Evolutionary conservation across 2,329 filamentous ascomycete genomes (phyloP), one percentile per base, ranked within the genome.

Genomic region (Talaromyces sp.): DNA sequence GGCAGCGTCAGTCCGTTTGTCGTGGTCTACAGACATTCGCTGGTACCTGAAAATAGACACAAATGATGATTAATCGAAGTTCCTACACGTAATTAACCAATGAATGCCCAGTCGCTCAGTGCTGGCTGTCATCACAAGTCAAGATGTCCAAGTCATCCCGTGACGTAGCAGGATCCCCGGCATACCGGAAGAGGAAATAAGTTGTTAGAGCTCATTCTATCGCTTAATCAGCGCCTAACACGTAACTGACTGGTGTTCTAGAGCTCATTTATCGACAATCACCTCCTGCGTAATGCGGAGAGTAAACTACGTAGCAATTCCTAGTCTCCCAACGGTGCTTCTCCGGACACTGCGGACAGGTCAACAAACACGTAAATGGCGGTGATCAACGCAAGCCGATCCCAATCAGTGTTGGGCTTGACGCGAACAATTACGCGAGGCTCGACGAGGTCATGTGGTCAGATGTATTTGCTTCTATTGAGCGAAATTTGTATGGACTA

Each of bases 371-470:
- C 52, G 33, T 24, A 56, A 56, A 37, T 56, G 52, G 52, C 52
- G 52, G 52, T 56, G 52, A 56, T 56, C 52, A 56, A 56, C 52
- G 33, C 50, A 56, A 11, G 31, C 33, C 31, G 8, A 24, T 56
- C 52, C 52, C 52, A 22, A 56, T 56, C 52, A 6, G 52, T 14
- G 31, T 11, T 56, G n/a, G 31, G n/a, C n/a, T 56, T 39, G 52
- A 39, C 31, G 31, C 50, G 50, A 56, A 37, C 50, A 56, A 16
- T 37, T 56, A 56, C 31, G 31, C 50, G 50, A 54, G 50, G 50
- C 52, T 56, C 33, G 31, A 56, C 52, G 52, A 56, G 52, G 52
- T 56, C 52, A 56, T 56, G 52, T 56, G 52, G 52, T 56, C 52
- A 56, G 24, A 16, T 33, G n/a, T 33, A 31, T 52, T 52, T 52